Base-by-base conservation (phyloP, 2,329 filamentous ascomycete species). In the Monilinia vaccinii-corymbosi region DNA sequence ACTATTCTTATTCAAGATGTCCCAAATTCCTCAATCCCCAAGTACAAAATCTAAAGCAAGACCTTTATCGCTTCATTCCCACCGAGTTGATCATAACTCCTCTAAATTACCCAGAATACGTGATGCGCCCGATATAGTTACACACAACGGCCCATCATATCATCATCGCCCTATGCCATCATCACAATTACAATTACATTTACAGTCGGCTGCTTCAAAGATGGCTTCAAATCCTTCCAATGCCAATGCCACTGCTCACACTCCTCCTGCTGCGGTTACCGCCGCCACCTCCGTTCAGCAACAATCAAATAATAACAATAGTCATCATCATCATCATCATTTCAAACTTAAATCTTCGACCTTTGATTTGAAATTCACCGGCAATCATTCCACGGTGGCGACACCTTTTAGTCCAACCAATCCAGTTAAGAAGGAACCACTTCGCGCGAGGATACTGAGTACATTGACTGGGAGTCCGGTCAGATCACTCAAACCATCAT, bases 41-140 rank as follows among this genome's bases (percentile, higher is more conserved):
- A 42, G 2, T 32, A 44, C 38, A 31, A 53, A 53, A 42, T 42
- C 51, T 16, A 53, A 42, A 53, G 18, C 51, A 38, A 52, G 49
- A 59, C 59, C 59, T 16, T 36, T 55, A 16, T 61, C 61, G n/a
- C 46, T 62, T 25, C 61, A 62, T 56, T 38, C 32, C 13, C 61
- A 62, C 36, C 47, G 61, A 40, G 49, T 61, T 40, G 56, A 59
- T 44, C 58, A 62, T 47, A 61, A 61, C 38, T 44, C 55, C 14
- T 61, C 58, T 1, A 64, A 62, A 28, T 50, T 64, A 16, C 62
- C 62, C 18, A 56, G 61, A 45, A 59, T 61, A 34, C 60, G 61
- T 47, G 46, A 57, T 46, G 49, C 60, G 34, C 57, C 60, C 44
- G 53, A 59, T 14, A 46, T 59, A 59, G 13, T 36, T 53, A 46